Percentiles rank a stretch among this genome's conserved stretches.
Evolutionary conservation across 2,329 filamentous ascomycete genomes (phyloP).

Genomic region (Fusarium sp.): DNA sequence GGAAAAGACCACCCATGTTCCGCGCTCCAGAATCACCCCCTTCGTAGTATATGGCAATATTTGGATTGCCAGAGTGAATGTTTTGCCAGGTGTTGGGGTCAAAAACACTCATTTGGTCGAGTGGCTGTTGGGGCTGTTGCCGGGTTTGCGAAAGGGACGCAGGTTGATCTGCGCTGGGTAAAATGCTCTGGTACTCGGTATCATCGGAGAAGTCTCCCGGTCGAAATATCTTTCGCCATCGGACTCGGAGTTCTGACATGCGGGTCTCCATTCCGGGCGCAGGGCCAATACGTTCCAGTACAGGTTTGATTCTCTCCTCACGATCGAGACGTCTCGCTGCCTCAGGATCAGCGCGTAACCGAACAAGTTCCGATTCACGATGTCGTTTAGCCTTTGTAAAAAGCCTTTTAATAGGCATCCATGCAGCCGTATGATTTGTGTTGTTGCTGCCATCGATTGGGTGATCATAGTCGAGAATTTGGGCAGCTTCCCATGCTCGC

Average conservation of each 20-base stretch:
- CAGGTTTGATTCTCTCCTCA: constrained; percentile 30
- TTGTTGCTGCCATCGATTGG: constrained; percentile 21
- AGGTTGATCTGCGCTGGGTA: background rate
- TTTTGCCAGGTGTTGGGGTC: constrained; percentile 15
- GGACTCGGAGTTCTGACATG: constrained; percentile 24
- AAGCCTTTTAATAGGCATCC: constrained; percentile 33
- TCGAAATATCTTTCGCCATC: constrained; percentile 33
- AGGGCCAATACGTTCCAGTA: constrained; percentile 30
- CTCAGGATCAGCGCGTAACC: constrained; percentile 23
- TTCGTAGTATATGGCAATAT: constrained; percentile 21
- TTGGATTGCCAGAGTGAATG: constrained; percentile 6
- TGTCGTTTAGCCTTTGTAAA: constrained; percentile 31
- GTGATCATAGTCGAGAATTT: constrained; percentile 35
- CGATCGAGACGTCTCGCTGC: constrained; percentile 27
- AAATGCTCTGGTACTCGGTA: constrained; percentile 6
- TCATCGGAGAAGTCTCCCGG: constrained; percentile 8
- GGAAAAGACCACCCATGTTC: background rate
- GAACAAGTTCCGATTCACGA: constrained; percentile 21
- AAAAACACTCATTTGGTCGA: background rate
- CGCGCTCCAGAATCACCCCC: constrained; percentile 1
- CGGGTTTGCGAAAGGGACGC: background rate
- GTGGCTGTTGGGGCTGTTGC: background rate
- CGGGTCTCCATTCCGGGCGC: constrained; percentile 35
- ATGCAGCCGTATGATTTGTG: constrained; percentile 30
- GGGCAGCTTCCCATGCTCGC: constrained; percentile 33